Percentiles rank a stretch among this genome's conserved stretches.
These are phyloP conservation scores for Fusarium sp. DNA, from an alignment of 2,329 filamentous ascomycete species.

Conservation along the genomic window DNA sequence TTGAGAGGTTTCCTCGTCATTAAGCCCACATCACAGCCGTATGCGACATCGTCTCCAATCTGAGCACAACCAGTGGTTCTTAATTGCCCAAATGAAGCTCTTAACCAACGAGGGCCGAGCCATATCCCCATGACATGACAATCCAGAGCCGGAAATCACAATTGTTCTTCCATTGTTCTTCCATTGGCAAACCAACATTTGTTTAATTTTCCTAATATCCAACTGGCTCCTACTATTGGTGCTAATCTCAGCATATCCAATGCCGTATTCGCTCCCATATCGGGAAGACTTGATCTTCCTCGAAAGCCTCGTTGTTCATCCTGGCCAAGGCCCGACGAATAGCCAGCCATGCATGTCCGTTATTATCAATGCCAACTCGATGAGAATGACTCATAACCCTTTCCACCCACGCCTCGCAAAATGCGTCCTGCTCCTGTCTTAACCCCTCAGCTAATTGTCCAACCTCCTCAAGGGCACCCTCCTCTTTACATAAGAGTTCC, in stretches of 20 bases:
- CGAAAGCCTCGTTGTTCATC: slow-evolving; percentile 1
- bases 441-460: background rate
- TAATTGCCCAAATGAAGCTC: too few species aligned
- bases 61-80: too few species aligned
- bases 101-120: too few species aligned
- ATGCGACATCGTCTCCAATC: too few species aligned
- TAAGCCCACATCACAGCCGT: too few species aligned
- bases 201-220: too few species aligned
- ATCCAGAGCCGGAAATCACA: too few species aligned
- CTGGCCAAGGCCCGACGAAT: background rate
- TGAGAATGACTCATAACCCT: background rate
- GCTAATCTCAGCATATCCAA: background rate
- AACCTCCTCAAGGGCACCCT: background rate
- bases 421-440: background rate
- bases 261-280: background rate
- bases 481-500: background rate
- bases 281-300: slow-evolving; percentile 2
- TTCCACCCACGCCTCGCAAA: background rate
- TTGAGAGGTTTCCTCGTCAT: too few species aligned
- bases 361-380: background rate
- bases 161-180: too few species aligned
- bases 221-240: background rate
- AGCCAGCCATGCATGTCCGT: background rate
- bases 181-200: too few species aligned
- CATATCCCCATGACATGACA: too few species aligned